These are phyloP conservation scores for Fusarium cyanostomum DNA, from an alignment of 2,329 filamentous ascomycete species.

Conservation along the genomic window DNA sequence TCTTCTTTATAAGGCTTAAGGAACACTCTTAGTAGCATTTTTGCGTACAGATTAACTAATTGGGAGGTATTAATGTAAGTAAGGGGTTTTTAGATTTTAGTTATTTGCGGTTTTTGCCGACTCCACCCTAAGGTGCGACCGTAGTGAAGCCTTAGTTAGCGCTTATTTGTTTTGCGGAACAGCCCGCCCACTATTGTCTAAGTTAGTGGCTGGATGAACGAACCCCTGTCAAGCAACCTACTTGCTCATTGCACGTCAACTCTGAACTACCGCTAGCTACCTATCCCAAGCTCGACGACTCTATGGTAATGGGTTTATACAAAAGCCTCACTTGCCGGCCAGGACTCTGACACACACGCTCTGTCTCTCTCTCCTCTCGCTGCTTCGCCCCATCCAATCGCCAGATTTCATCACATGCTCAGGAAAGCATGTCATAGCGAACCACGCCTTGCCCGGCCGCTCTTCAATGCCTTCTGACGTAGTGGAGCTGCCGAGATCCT, in stretches of 20 bases:
- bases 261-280: background rate
- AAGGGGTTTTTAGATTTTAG: no score
- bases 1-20: no score
- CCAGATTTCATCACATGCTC: background rate
- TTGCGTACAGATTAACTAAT: no score
- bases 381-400: background rate
- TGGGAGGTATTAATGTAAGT: no score
- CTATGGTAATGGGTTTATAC: conserved; percentile 18
- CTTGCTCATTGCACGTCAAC: no score
- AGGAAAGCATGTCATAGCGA: conserved; percentile 25
- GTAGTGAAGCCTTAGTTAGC: no score
- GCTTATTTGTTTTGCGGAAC: no score
- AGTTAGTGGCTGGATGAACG: no score
- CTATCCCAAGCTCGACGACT: conserved; percentile 6
- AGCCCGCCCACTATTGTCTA: no score
- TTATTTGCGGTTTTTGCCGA: no score
- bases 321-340: conserved; percentile 13
- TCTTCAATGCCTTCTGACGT: background rate
- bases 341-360: conserved; percentile 4
- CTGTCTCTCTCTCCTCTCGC: background rate
- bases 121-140: no score
- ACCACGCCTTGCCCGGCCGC: conserved; percentile 25
- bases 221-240: background rate
- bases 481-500: background rate
- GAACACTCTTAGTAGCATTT: no score